These are phyloP conservation scores for Phaffia tasmanica DNA, from an alignment of 768 basidiomycete species.

Conservation along the genomic window DNA sequence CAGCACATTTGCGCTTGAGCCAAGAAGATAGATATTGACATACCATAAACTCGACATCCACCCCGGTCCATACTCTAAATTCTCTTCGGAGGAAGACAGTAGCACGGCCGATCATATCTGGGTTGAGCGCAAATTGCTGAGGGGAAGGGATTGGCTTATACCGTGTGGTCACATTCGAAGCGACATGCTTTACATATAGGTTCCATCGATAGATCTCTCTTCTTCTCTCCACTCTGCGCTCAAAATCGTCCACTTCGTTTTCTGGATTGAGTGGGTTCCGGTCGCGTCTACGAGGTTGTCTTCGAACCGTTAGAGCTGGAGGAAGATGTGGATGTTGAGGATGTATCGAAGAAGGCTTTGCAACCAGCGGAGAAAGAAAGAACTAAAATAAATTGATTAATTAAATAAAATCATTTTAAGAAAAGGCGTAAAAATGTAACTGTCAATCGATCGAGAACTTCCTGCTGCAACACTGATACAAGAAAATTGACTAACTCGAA, in stretches of 20 bases:
- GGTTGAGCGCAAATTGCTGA: slow-evolving; percentile 65
- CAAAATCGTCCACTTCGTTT: slow-evolving; percentile 53
- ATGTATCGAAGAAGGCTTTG: slow-evolving; percentile 37
- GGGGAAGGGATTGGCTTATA: slow-evolving; percentile 87
- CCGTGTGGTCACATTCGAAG: slow-evolving; percentile 71
- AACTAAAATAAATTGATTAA: slow-evolving; percentile 43
- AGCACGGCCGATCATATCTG: slow-evolving; percentile 46
- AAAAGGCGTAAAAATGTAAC: slow-evolving; percentile 59
- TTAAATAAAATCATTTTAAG: slow-evolving; percentile 76
- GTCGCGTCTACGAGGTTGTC: slow-evolving; percentile 35
- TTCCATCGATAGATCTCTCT: slow-evolving; percentile 69
- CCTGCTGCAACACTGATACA: not conserved
- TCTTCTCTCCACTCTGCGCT: slow-evolving; percentile 59
- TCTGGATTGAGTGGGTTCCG: slow-evolving; percentile 41
- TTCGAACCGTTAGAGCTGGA: slow-evolving; percentile 27
- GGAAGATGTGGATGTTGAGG: slow-evolving; percentile 28
- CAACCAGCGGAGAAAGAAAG: slow-evolving; percentile 21
- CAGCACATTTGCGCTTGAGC: not conserved
- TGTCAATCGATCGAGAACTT: slow-evolving; percentile 26
- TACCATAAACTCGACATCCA: slow-evolving; percentile 68
- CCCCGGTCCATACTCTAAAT: slow-evolving; percentile 69
- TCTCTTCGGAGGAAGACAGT: slow-evolving; percentile 74
- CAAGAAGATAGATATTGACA: not conserved
- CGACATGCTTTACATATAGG: slow-evolving; percentile 84
- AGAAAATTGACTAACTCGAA: slow-evolving; percentile 12